A percentile compares a stretch with the other conserved stretches of the same genome.
Conservation (phyloP, 1,284 basidiomycete genomes). For the Laetiporus sulphureus region DNA sequence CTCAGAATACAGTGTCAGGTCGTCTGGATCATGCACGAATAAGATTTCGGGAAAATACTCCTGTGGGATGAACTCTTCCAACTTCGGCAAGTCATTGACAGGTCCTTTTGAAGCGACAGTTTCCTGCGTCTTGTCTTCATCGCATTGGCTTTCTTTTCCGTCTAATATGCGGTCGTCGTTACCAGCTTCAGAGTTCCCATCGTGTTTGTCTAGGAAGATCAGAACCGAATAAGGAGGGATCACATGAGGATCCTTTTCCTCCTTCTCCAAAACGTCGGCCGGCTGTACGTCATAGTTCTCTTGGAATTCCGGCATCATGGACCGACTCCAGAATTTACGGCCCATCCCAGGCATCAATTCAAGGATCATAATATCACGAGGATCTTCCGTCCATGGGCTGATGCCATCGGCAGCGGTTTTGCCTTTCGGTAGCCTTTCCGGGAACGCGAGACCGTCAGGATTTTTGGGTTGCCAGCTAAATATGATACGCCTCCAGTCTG, state of each 20-base stretch:
- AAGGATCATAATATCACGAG: not conserved
- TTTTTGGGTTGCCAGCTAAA: not conserved
- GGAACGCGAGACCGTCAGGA: not conserved
- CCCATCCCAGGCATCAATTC: not conserved
- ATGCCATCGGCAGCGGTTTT: not conserved
- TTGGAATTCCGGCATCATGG: constrained; percentile 2
- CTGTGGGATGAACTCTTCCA: constrained; percentile 23
- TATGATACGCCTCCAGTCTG: too few relatives aligned
- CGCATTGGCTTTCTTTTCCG: too few relatives aligned
- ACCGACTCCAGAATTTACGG: not conserved
- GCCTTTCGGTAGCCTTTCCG: not conserved
- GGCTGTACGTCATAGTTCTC: constrained; percentile 1
- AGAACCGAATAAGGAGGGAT: too few relatives aligned
- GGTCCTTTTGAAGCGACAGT: too few relatives aligned
- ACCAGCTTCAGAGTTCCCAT: too few relatives aligned
- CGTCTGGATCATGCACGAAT: constrained; percentile 20
- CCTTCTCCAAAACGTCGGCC: not conserved
- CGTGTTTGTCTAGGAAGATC: too few relatives aligned
- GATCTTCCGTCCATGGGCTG: not conserved
- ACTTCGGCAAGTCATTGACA: constrained; percentile 10
- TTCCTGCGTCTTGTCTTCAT: too few relatives aligned
- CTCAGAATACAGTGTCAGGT: not conserved
- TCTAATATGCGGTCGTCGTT: too few relatives aligned
- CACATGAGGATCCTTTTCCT: not conserved
- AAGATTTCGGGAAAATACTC: constrained; percentile 25